Base-by-base conservation (phyloP, 495 filamentous ascomycete species). In the Penicillium waksmanii region DNA sequence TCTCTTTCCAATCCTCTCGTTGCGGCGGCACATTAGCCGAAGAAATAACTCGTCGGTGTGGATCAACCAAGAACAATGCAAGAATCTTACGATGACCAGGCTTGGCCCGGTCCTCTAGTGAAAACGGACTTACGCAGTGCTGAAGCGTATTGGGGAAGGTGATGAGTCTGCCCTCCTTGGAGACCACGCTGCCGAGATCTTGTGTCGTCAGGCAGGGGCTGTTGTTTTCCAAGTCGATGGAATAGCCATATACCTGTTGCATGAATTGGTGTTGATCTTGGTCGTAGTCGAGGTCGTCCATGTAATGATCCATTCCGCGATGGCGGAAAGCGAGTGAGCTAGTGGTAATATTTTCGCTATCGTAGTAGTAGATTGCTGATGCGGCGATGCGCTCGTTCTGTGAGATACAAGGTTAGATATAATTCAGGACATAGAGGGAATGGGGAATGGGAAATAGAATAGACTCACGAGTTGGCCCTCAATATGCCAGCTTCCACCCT, bases 341-440 rank as follows among this genome's bases (percentile, higher is more conserved):
- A 5, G 78, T 66, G 4, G 81, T 86, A 54, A 89, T 82, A 65
- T 92, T 91, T 1, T 85, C 72, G 50, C 67, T 73, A 60, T 86
- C 82, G 66, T 85, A 88, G 71, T 87, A 87, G 69, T 85, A 88
- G 8, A 89, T 65, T 0, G 84, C 84, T 0, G 83, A 83, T 5
- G 85, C 84, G 36, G 77, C 80, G 51, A 88, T 87, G 13, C 69
- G 72, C 43, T 88, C 85, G 52, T 86, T 87, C 61, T 72, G 9
- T 27, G 19, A 17, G 36, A 18, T 27, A 34, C 18, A 5, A 48
- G 19, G 34, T 42, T 35, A 53, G 5, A 3, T 54, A 21, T n/a
- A 53, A 17, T 51, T 13, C 21, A 23, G 55, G 17, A 11, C n/a
- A 27, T 5, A 6, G 25, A 13, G 43, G 10, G 12, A 12, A 17